Evolutionary conservation across 345 rosid genomes (phyloP), one percentile per base, ranked within the genome.

Genomic region (Balakata baccata): DNA sequence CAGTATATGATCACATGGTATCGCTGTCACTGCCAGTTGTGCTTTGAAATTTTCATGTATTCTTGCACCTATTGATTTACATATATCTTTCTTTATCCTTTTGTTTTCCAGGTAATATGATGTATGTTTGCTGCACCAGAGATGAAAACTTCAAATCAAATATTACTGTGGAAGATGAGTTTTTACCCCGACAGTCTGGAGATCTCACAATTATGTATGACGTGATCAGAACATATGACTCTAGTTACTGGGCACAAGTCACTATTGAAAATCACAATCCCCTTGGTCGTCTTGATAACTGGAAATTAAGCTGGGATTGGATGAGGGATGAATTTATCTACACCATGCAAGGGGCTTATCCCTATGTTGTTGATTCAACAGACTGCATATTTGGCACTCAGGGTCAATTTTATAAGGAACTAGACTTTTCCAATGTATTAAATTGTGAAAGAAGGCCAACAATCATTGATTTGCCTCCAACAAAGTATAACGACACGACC

Each of bases 291-390:
- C 94, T 95, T 16, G 99, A 95, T 82, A 86, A 91, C 78, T 95
- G 99, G 99, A 84, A 92, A 62, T 81, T 95, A 64, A 95, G 98
- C 81, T 95, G 92, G 83, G 96, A 95, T 69, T 95, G 99, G 99
- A 92, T 81, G 89, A 81, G 73, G 34, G 89, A 87, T 39, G 99
- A 95, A 70, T 95, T 95, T 74, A 91, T 95, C 72, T 72, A 77
- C 22, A 17, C 86, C 20, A 89, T 95, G 96, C 92, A 88, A 77
- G 99, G 99, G 29, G 99, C 98, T 22, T 95, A 92, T 82, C 97
- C 99, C 5, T 78, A 66, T 17, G 77, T 85, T 43, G 93, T 91
- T 47, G 99, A 92, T 78, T 87, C 99, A 3, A 65, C 93, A 0
- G 90, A 86, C 57, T 95, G 99, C 81, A 78, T 95, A 76, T 95